These are phyloP conservation scores for Rubia balearica DNA, from an alignment of 305 asterid genomes.

Conservation along the genomic window DNA sequence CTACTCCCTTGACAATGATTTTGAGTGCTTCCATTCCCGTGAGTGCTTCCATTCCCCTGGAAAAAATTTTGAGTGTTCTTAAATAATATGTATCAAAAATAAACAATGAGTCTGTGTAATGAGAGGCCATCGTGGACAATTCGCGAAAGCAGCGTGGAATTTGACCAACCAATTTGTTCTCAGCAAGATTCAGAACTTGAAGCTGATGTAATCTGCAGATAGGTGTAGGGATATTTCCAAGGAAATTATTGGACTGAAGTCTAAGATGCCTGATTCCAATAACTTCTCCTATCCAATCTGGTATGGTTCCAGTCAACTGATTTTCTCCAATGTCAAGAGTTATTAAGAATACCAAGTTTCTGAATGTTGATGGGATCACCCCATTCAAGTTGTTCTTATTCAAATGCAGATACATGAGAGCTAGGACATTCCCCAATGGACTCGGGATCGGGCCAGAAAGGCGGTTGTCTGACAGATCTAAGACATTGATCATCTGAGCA, in stretches of 20 bases:
- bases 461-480: conserved; percentile 14
- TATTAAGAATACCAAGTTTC: neutral
- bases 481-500: neutral
- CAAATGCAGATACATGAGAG: conserved; percentile 2
- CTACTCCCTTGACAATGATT: neutral
- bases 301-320: neutral
- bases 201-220: neutral
- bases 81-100: neutral
- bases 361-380: neutral
- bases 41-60: too few relatives aligned
- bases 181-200: neutral
- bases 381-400: neutral
- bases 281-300: neutral
- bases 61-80: neutral
- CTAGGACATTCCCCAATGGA: neutral
- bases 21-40: too few relatives aligned
- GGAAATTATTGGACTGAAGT: neutral
- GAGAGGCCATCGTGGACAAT: conserved; percentile 4
- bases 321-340: conserved; percentile 1
- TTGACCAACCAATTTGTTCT: neutral
- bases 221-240: neutral
- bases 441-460: conserved; percentile 21
- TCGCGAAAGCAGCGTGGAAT: neutral
- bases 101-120: neutral
- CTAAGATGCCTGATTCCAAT: neutral